Conservation (phyloP, 306 rosid species). For the Vigna angularis region DNA sequence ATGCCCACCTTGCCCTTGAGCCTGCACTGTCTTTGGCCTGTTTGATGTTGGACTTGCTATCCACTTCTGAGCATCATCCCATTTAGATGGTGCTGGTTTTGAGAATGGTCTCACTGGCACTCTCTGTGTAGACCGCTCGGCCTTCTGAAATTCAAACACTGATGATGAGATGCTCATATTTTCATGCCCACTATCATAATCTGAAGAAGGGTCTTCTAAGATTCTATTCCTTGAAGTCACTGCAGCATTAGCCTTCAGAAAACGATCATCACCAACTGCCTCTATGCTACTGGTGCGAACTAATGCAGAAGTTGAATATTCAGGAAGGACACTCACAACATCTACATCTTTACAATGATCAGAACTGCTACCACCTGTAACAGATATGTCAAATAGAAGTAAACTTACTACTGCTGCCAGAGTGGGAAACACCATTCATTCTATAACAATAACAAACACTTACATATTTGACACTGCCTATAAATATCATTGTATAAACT, state of each 20-base stretch:
- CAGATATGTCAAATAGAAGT: slow-evolving; percentile 29
- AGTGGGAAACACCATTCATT: slow-evolving; percentile 11
- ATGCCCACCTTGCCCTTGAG: slow-evolving; percentile 66
- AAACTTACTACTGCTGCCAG: slow-evolving; percentile 22
- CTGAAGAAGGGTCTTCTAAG: slow-evolving; percentile 66
- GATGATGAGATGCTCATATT: slow-evolving; percentile 60
- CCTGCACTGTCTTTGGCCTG: slow-evolving; percentile 68
- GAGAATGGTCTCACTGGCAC: slow-evolving; percentile 79
- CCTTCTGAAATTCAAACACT: slow-evolving; percentile 86
- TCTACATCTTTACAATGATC: slow-evolving; percentile 88
- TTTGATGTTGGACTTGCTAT: slow-evolving; percentile 88
- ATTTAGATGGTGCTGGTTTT: slow-evolving; percentile 92
- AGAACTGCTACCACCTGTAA: slow-evolving; percentile 70
- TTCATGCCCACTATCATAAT: slow-evolving; percentile 68
- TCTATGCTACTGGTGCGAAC: slow-evolving; percentile 53
- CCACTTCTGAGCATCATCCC: slow-evolving; percentile 99
- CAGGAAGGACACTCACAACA: slow-evolving; percentile 83
- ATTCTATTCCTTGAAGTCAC: slow-evolving; percentile 57
- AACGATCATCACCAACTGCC: slow-evolving; percentile 52
- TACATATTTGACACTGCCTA: neutral
- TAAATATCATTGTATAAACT: slow-evolving; percentile 23
- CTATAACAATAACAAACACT: neutral
- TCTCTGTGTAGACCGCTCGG: slow-evolving; percentile 77
- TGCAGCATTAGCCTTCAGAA: slow-evolving; percentile 54
- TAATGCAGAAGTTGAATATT: slow-evolving; percentile 57